These are phyloP conservation scores for Euphrasia arctica DNA, from an alignment of 305 asterid species.

Conservation along the genomic window DNA sequence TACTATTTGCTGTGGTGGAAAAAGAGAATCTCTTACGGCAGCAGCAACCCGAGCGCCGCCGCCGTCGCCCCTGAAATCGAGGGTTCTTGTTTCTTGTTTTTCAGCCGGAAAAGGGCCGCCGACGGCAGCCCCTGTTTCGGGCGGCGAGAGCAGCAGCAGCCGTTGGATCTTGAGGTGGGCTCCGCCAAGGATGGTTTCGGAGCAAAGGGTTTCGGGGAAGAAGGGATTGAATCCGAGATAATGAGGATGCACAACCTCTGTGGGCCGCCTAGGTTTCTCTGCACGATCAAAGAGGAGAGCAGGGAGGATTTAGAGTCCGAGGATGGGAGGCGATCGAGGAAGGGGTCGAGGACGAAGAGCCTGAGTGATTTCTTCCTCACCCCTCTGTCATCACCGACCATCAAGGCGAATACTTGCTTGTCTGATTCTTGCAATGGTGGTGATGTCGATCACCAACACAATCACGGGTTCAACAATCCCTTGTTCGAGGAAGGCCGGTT, in stretches of 20 bases:
- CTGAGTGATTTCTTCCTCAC: conserved; percentile 52
- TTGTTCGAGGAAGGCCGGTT: conserved; percentile 60
- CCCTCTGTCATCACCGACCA: conserved; percentile 52
- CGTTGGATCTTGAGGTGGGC: conserved; percentile 53
- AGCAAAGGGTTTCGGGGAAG: conserved; percentile 37
- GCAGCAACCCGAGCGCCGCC: conserved; percentile 9
- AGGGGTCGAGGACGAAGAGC: conserved; percentile 70
- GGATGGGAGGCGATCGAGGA: conserved; percentile 43
- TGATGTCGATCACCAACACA: too few relatives aligned
- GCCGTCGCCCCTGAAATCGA: conserved; percentile 24
- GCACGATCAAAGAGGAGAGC: conserved; percentile 86
- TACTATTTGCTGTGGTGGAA: conserved; percentile 82
- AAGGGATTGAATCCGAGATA: conserved; percentile 60
- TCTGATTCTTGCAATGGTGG: conserved; percentile 37
- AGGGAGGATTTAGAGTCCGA: conserved; percentile 88
- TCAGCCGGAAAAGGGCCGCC: conserved; percentile 47
- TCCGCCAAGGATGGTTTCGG: conserved; percentile 33
- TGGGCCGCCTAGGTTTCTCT: conserved; percentile 88
- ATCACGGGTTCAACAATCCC: conserved; percentile 58
- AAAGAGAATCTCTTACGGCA: conserved; percentile 32
- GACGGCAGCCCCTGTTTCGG: background rate
- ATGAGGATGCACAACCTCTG: conserved; percentile 79
- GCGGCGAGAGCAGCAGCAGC: conserved; percentile 11
- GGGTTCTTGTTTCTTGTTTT: conserved; percentile 32
- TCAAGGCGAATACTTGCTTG: conserved; percentile 28